phyloP scores from a whole-genome alignment of 2,329 filamentous ascomycete genomes.

The Aspergillus sp. region DNA sequence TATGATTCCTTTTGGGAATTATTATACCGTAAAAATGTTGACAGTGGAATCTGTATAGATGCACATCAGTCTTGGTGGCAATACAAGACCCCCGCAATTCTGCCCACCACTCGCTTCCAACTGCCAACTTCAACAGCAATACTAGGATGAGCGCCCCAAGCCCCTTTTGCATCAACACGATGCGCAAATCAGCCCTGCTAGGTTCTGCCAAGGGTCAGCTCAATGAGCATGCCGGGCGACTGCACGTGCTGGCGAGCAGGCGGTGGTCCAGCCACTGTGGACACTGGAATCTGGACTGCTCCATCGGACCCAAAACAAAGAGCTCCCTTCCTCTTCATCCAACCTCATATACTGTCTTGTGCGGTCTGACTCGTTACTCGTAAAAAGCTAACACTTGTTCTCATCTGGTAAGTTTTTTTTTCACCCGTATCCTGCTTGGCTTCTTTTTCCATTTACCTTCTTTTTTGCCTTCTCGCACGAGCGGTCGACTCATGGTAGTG shows the following conservation, averaged over 20 bases:
- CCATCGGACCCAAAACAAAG: background rate
- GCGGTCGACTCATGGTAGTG: background rate
- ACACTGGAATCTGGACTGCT: background rate
- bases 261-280: background rate
- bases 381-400: background rate
- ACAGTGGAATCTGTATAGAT: too few species aligned
- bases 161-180: background rate
- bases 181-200: background rate
- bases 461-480: background rate
- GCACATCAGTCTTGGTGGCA: too few species aligned
- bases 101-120: background rate
- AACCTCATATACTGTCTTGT: background rate
- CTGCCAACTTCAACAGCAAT: background rate
- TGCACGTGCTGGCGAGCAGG: slow-evolving; percentile 2
- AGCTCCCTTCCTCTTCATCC: background rate
- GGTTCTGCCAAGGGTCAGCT: background rate
- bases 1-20: too few species aligned
- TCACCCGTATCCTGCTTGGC: background rate
- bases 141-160: background rate
- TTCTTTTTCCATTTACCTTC: background rate
- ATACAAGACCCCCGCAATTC: background rate
- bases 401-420: background rate
- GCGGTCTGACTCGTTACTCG: background rate
- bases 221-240: background rate
- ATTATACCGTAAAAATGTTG: too few species aligned